These are phyloP conservation scores for Kalanchoe fedtschenkoi DNA, from an alignment of 164 flowering plant genomes.

Conservation along the genomic window DNA sequence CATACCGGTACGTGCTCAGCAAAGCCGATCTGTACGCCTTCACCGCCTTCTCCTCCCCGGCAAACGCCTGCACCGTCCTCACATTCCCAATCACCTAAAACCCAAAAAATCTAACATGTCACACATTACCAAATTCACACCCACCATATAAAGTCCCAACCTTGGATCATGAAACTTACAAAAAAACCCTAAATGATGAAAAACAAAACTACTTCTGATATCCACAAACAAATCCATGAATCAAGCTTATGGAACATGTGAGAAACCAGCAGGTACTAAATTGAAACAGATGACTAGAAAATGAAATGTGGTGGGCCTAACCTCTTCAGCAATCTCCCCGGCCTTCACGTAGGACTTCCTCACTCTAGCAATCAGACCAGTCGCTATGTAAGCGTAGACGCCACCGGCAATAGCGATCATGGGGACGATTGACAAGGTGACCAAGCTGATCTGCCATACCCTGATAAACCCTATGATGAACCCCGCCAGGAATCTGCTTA, in stretches of 20 bases:
- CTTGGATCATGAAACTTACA: not conserved
- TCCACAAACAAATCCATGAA: not conserved
- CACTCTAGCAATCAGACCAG: slow-evolving; percentile 73
- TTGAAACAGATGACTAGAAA: not conserved
- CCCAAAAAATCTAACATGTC: not conserved
- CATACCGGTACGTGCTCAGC: slow-evolving; percentile 55
- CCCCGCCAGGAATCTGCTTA: slow-evolving; percentile 77
- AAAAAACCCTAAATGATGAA: no score
- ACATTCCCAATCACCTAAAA: slow-evolving; percentile 81
- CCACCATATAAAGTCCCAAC: not conserved
- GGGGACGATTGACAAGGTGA: slow-evolving; percentile 89
- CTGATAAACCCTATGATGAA: slow-evolving; percentile 70
- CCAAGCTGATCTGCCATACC: slow-evolving; percentile 93
- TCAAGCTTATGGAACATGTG: no score
- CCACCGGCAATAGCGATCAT: slow-evolving; percentile 91
- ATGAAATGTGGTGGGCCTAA: slow-evolving; percentile 4
- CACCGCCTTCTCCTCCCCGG: slow-evolving; percentile 84
- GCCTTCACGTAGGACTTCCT: slow-evolving; percentile 85
- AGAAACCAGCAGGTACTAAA: not conserved
- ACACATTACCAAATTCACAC: not conserved
- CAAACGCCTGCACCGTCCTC: slow-evolving; percentile 93
- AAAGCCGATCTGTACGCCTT: slow-evolving; percentile 52
- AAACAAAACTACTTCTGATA: no score
- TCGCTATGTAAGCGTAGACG: slow-evolving; percentile 67
- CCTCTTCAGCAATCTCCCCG: slow-evolving; percentile 97